Conservation (phyloP, 768 basidiomycete species). For the Tubosaeta sp. region DNA sequence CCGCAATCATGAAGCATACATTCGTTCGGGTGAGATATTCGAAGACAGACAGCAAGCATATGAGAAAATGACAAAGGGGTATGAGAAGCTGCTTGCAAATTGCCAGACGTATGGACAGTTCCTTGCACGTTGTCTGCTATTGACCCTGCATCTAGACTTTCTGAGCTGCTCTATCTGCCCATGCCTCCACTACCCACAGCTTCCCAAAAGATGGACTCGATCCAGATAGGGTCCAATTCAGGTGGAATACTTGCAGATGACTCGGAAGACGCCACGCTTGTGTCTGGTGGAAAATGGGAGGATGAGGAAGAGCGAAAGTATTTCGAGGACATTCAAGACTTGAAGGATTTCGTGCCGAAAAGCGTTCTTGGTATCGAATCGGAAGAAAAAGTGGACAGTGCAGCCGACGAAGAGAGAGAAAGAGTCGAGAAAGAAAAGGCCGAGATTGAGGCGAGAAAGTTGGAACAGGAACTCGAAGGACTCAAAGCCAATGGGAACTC, state of each 20-base stretch:
- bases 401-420: conserved; percentile 40
- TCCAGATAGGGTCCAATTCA: conserved; percentile 58
- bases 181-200: conserved; percentile 81
- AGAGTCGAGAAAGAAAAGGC: conserved; percentile 52
- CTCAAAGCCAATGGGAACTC: conserved; percentile 39
- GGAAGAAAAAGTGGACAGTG: conserved; percentile 38
- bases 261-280: conserved; percentile 47
- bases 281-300: conserved; percentile 86
- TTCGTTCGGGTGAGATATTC: conserved; percentile 98
- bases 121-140: not conserved
- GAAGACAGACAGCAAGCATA: conserved; percentile 98
- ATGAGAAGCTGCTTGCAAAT: conserved; percentile 85
- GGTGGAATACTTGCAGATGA: conserved; percentile 47
- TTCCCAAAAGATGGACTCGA: conserved; percentile 77
- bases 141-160: conserved; percentile 51
- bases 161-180: conserved; percentile 82
- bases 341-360: conserved; percentile 88
- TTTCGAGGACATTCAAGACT: conserved; percentile 88
- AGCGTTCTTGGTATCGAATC: conserved; percentile 72
- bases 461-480: conserved; percentile 75
- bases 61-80: conserved; percentile 96
- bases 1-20: conserved; percentile 97
- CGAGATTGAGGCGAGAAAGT: conserved; percentile 63
- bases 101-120: conserved; percentile 72
- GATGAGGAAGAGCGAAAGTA: conserved; percentile 95